A percentile compares a stretch with the other conserved stretches of the same genome.
Conservation (phyloP, 164 flowering plant genomes). For the Sedum album region DNA sequence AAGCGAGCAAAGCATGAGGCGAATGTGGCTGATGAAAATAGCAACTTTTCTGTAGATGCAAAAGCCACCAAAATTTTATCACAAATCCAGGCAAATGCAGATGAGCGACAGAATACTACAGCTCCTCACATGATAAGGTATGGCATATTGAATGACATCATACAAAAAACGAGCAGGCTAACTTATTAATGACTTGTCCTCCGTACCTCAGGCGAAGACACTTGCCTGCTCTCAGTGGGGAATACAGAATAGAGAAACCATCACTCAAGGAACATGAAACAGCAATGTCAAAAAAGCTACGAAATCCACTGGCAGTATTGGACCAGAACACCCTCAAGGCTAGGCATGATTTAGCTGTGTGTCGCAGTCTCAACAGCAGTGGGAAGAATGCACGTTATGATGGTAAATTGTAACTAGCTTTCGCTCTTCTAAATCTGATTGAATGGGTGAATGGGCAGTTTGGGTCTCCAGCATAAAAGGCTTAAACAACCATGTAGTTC, state of each 20-base stretch:
- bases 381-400: constrained; percentile 23
- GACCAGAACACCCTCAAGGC: constrained; percentile 36
- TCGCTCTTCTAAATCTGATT: background rate
- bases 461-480: background rate
- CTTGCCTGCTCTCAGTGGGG: constrained; percentile 26
- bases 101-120: constrained; percentile 24
- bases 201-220: constrained; percentile 37
- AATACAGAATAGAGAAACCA: constrained; percentile 25
- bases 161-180: background rate
- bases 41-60: constrained; percentile 29
- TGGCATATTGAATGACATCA: background rate
- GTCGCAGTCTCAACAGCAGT: constrained; percentile 14
- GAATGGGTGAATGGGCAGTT: background rate
- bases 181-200: background rate
- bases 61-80: constrained; percentile 59
- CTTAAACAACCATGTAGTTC: background rate
- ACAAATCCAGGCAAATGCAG: constrained; percentile 27
- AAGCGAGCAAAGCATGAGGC: constrained; percentile 84
- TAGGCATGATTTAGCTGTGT: constrained; percentile 20
- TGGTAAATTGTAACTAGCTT: constrained; percentile 28
- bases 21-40: constrained; percentile 56
- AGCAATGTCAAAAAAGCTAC: constrained; percentile 27
- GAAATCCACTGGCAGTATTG: constrained; percentile 59
- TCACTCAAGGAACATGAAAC: constrained; percentile 21
- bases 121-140: constrained; percentile 63